Evolutionary conservation across 352 stramenopile species (phyloP).

Genomic region (Phytophthora litchii): DNA sequence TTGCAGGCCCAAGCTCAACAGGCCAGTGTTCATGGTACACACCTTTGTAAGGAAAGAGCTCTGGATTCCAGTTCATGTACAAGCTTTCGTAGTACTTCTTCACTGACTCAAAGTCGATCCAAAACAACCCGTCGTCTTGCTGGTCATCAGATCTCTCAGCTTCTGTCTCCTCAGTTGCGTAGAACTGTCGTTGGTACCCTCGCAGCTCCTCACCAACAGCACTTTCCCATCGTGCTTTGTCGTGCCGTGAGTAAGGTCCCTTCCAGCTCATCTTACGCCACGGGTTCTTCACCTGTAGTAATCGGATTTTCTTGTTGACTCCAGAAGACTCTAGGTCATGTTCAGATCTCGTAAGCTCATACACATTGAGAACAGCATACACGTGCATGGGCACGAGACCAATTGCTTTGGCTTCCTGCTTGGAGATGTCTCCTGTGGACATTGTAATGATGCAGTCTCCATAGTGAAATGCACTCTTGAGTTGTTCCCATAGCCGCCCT

Average conservation of each 20-base stretch:
- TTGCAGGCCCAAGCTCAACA: slow-evolving; percentile 73
- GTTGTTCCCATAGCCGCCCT: slow-evolving; percentile 94
- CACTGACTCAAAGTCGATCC: slow-evolving; percentile 95
- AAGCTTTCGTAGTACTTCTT: slow-evolving; percentile 93
- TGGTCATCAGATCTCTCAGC: slow-evolving; percentile 12
- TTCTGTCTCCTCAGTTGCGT: slow-evolving; percentile 28
- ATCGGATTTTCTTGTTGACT: slow-evolving; percentile 55
- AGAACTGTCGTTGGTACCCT: slow-evolving; percentile 60
- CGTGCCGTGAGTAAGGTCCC: slow-evolving; percentile 83
- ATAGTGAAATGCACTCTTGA: slow-evolving; percentile 93
- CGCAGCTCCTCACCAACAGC: slow-evolving; percentile 65
- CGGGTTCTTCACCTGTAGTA: slow-evolving; percentile 97
- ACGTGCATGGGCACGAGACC: slow-evolving; percentile 96
- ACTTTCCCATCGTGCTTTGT: slow-evolving; percentile 59
- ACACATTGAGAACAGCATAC: slow-evolving; percentile 96
- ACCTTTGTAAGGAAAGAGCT: slow-evolving; percentile 88
- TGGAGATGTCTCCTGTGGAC: slow-evolving; percentile 87
- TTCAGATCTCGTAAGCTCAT: slow-evolving; percentile 78
- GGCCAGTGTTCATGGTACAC: slow-evolving; percentile 89
- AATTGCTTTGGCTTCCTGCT: slow-evolving; percentile 76
- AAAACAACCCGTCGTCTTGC: slow-evolving; percentile 95
- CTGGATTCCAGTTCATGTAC: slow-evolving; percentile 96
- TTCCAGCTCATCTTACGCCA: slow-evolving; percentile 91
- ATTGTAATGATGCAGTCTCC: slow-evolving; percentile 98
- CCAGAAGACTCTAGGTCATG: slow-evolving; percentile 26